These are phyloP conservation scores for Cercospora zeae-maydis DNA, from an alignment of 2,329 filamentous ascomycete species.

Conservation along the genomic window DNA sequence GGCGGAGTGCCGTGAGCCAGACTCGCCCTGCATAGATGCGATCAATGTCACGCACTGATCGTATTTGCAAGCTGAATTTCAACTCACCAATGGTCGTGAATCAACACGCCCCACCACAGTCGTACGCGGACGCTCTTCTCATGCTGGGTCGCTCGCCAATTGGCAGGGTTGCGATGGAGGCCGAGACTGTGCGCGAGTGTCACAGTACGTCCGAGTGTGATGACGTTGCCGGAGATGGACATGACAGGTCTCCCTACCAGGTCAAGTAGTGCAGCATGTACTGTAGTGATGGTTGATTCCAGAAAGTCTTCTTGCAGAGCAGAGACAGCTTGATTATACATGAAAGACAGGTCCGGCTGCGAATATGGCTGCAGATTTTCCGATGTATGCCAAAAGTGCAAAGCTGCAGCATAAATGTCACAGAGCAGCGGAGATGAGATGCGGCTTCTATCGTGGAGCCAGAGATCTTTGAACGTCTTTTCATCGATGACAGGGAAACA, in stretches of 20 bases:
- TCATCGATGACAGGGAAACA: slow-evolving; percentile 43
- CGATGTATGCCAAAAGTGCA: slow-evolving; percentile 40
- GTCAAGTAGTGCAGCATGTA: slow-evolving; percentile 41
- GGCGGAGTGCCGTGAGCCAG: slow-evolving; percentile 56
- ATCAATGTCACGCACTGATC: neutral
- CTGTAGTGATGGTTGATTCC: slow-evolving; percentile 41
- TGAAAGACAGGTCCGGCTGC: slow-evolving; percentile 39
- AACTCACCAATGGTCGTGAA: slow-evolving; percentile 52
- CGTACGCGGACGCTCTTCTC: slow-evolving; percentile 53
- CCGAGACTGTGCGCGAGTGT: slow-evolving; percentile 55
- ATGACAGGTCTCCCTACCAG: slow-evolving; percentile 42
- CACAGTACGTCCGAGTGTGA: slow-evolving; percentile 52
- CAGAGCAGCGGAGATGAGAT: slow-evolving; percentile 40
- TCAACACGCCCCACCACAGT: slow-evolving; percentile 56
- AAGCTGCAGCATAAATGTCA: slow-evolving; percentile 39
- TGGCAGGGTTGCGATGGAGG: slow-evolving; percentile 53
- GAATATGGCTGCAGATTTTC: slow-evolving; percentile 37
- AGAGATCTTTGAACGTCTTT: slow-evolving; percentile 36
- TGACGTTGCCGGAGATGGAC: slow-evolving; percentile 48
- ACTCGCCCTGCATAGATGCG: slow-evolving; percentile 43
- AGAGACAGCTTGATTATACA: slow-evolving; percentile 43
- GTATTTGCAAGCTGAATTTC: neutral
- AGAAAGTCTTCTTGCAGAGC: slow-evolving; percentile 44
- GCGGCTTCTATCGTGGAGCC: slow-evolving; percentile 35
- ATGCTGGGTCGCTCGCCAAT: slow-evolving; percentile 50